These are phyloP conservation scores for Penicillium italicum DNA, from an alignment of 2,329 filamentous ascomycete species.

Conservation along the genomic window DNA sequence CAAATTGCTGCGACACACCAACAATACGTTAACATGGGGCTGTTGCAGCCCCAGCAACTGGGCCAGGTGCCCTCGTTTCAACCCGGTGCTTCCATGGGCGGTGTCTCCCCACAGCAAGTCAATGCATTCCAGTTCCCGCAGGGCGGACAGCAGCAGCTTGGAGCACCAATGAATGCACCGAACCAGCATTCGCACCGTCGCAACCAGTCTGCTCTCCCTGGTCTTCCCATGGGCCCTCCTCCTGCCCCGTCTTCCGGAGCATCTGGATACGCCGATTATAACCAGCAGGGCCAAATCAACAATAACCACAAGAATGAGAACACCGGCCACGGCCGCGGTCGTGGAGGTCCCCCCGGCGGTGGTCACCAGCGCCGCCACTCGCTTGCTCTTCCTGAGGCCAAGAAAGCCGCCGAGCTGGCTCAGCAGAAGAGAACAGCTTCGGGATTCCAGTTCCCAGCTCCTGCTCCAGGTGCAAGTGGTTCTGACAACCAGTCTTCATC, in stretches of 20 bases:
- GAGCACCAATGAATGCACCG: constrained; percentile 69
- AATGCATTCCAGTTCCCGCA: constrained; percentile 88
- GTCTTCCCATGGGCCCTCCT: constrained; percentile 84
- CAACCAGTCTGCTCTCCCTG: constrained; percentile 94
- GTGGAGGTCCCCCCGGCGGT: constrained; percentile 64
- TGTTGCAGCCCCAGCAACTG: constrained; percentile 83
- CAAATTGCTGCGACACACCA: constrained; percentile 95
- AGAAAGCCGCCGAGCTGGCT: constrained; percentile 93
- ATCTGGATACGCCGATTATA: constrained; percentile 81
- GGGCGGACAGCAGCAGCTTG: constrained; percentile 66
- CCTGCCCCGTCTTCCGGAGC: constrained; percentile 88
- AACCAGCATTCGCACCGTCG: constrained; percentile 87
- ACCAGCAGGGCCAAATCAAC: constrained; percentile 53
- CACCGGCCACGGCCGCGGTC: constrained; percentile 67
- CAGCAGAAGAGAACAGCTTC: constrained; percentile 95
- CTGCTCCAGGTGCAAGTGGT: constrained; percentile 56
- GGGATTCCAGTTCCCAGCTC: constrained; percentile 89
- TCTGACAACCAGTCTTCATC: constrained; percentile 55
- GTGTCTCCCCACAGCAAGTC: constrained; percentile 65
- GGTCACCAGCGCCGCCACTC: constrained; percentile 95
- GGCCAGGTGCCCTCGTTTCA: constrained; percentile 68
- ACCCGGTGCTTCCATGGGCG: constrained; percentile 65
- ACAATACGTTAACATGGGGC: constrained; percentile 96
- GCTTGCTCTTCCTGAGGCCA: constrained; percentile 88
- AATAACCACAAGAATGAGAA: constrained; percentile 70